Evolutionary conservation across 2,329 filamentous ascomycete species (phyloP).

Genomic region (Fusarium duplospermum): DNA sequence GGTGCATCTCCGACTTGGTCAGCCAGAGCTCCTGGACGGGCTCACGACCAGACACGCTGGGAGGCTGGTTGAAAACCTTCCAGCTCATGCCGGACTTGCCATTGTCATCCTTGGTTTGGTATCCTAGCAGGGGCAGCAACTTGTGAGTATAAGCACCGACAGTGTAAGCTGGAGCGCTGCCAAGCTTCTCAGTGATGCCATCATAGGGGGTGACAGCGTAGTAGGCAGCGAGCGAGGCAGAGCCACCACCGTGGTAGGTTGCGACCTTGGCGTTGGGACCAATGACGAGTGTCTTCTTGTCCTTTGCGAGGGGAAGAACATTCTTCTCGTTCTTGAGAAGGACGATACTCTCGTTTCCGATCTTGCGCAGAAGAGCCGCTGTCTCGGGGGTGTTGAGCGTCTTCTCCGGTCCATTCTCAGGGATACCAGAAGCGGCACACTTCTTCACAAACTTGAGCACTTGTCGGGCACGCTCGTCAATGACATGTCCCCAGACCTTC

Average conservation of each 20-base stretch:
- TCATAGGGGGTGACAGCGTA: constrained; percentile 79
- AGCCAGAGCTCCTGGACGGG: constrained; percentile 63
- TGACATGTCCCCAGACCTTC: constrained; percentile 65
- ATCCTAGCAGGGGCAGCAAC: constrained; percentile 69
- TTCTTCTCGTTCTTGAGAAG: constrained; percentile 77
- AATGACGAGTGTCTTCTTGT: constrained; percentile 69
- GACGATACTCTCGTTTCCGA: constrained; percentile 77
- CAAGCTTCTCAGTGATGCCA: constrained; percentile 70
- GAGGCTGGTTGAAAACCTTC: constrained; percentile 71
- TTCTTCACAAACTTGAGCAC: constrained; percentile 71
- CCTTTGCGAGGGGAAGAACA: constrained; percentile 71
- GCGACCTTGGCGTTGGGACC: constrained; percentile 69
- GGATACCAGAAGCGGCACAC: constrained; percentile 63
- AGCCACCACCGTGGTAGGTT: constrained; percentile 73
- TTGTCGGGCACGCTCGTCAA: constrained; percentile 69
- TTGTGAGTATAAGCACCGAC: constrained; percentile 75
- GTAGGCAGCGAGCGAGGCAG: constrained; percentile 70
- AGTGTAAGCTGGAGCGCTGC: constrained; percentile 59
- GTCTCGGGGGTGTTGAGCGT: constrained; percentile 70
- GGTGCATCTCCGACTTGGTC: constrained; percentile 60
- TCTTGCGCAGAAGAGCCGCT: constrained; percentile 70
- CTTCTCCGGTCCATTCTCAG: constrained; percentile 65
- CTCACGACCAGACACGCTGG: constrained; percentile 58
- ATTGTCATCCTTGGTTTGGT: constrained; percentile 60
- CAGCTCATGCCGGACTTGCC: constrained; percentile 70